These are phyloP conservation scores for Thinopyrum elongatum DNA, from an alignment of 176 grass and related monocot species.

Conservation along the genomic window DNA sequence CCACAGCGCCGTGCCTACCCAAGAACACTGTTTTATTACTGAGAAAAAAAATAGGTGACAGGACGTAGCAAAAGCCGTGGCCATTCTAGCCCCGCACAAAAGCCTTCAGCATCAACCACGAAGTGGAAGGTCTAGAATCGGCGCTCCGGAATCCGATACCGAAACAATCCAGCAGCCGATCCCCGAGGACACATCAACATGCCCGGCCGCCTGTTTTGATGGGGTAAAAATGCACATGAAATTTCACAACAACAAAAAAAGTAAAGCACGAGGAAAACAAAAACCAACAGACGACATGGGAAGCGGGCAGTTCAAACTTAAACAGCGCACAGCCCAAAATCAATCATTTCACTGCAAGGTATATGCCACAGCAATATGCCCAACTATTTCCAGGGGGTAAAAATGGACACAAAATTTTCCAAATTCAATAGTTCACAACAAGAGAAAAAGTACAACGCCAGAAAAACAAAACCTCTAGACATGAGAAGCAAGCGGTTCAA, in stretches of 20 bases:
- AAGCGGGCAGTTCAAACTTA: too few relatives aligned
- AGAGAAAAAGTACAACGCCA: not conserved
- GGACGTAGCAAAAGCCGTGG: not conserved
- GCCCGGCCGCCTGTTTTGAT: too few relatives aligned
- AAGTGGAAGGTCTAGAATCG: not conserved
- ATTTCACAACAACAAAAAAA: too few relatives aligned
- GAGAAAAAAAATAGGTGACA: not conserved
- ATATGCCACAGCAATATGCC: not conserved
- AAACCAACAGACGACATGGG: too few relatives aligned
- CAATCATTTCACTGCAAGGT: too few relatives aligned
- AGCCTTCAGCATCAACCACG: too few relatives aligned
- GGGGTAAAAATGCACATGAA: too few relatives aligned
- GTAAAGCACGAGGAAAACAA: too few relatives aligned
- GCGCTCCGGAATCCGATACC: not conserved
- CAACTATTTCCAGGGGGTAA: not conserved
- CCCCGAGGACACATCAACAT: too few relatives aligned
- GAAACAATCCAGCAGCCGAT: too few relatives aligned
- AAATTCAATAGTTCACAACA: not conserved
- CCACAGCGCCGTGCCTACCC: too few relatives aligned
- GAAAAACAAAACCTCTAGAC: not conserved
- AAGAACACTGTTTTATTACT: not conserved
- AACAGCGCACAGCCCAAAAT: too few relatives aligned
- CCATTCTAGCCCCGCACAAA: not conserved
- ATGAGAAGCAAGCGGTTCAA: not conserved
- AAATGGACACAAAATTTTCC: not conserved